A percentile compares a stretch with the other conserved stretches of the same genome.
These are phyloP conservation scores for Picochlorum sp. DNA, from an alignment of 139 green algal genomes.

Conservation along the genomic window DNA sequence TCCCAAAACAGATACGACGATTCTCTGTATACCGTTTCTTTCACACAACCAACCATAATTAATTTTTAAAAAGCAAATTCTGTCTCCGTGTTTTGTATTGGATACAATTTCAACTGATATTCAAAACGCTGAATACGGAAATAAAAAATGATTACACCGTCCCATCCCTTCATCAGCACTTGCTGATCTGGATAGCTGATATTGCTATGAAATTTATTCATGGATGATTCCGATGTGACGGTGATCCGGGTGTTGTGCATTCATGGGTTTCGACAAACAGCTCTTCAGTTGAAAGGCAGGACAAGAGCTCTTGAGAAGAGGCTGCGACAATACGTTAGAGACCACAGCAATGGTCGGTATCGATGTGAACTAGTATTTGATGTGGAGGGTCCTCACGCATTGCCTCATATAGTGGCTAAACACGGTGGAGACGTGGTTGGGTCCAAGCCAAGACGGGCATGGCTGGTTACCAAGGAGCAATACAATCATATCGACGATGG, in stretches of 20 bases:
- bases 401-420: constrained; percentile 29
- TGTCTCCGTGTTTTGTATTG: too few species aligned
- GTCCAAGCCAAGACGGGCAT: not conserved
- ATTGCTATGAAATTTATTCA: too few species aligned
- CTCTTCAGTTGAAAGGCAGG: constrained; percentile 52
- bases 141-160: too few species aligned
- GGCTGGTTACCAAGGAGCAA: not conserved
- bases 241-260: constrained; percentile 18
- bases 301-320: constrained; percentile 45
- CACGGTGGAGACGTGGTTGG: not conserved
- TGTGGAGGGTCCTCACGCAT: constrained; percentile 69
- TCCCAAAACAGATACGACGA: too few species aligned
- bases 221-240: too few species aligned
- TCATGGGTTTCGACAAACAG: constrained; percentile 84
- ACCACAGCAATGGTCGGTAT: not conserved
- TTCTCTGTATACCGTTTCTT: too few species aligned
- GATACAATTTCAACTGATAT: too few species aligned
- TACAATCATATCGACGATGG: not conserved
- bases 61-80: too few species aligned
- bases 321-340: constrained; percentile 23
- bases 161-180: too few species aligned
- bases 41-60: too few species aligned
- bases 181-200: too few species aligned
- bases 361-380: constrained; percentile 62
- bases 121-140: too few species aligned